Evolutionary conservation across 805 yeast species (phyloP).

Genomic region (Starmerella etchellsii): DNA sequence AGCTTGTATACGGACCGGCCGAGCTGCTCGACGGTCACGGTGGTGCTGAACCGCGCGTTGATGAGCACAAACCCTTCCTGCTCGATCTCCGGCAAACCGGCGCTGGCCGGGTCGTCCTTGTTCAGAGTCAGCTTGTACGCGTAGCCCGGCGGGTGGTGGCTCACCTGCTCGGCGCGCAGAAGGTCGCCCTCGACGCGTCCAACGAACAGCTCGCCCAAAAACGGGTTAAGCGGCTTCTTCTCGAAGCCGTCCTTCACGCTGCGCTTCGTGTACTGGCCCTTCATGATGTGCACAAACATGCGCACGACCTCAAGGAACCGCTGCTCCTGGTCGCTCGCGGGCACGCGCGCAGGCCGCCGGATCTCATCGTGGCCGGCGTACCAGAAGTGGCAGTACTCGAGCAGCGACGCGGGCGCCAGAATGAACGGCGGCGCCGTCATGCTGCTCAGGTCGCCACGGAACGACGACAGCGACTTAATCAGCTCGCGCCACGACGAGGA

Average conservation of each 20-base stretch:
- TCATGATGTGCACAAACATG: slow-evolving; percentile 84
- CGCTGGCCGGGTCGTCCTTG: slow-evolving; percentile 33
- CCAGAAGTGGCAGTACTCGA: slow-evolving; percentile 93
- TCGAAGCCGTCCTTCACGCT: slow-evolving; percentile 88
- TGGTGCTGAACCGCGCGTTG: slow-evolving; percentile 67
- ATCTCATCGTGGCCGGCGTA: slow-evolving; percentile 81
- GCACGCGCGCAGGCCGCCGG: slow-evolving; percentile 45
- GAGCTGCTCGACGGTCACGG: slow-evolving; percentile 75
- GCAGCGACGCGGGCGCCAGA: slow-evolving; percentile 73
- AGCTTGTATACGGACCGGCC: slow-evolving; percentile 68
- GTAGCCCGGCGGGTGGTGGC: slow-evolving; percentile 97
- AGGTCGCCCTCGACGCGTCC: slow-evolving; percentile 86
- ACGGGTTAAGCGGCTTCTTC: slow-evolving; percentile 94
- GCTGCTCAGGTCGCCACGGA: slow-evolving; percentile 85
- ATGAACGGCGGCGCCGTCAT: slow-evolving; percentile 97
- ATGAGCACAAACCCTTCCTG: slow-evolving; percentile 86
- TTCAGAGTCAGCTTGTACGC: slow-evolving; percentile 66
- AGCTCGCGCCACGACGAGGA: slow-evolving; percentile 71
- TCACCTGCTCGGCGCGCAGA: slow-evolving; percentile 80
- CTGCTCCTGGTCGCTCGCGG: slow-evolving; percentile 33
- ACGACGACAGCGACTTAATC: slow-evolving; percentile 78
- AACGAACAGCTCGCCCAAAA: slow-evolving; percentile 84
- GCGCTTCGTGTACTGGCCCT: slow-evolving; percentile 88
- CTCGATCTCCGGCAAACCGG: slow-evolving; percentile 42
- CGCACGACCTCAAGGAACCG: slow-evolving; percentile 70